Base-by-base conservation (phyloP, 768 basidiomycete genomes). In the Pulveroboletus frians region DNA sequence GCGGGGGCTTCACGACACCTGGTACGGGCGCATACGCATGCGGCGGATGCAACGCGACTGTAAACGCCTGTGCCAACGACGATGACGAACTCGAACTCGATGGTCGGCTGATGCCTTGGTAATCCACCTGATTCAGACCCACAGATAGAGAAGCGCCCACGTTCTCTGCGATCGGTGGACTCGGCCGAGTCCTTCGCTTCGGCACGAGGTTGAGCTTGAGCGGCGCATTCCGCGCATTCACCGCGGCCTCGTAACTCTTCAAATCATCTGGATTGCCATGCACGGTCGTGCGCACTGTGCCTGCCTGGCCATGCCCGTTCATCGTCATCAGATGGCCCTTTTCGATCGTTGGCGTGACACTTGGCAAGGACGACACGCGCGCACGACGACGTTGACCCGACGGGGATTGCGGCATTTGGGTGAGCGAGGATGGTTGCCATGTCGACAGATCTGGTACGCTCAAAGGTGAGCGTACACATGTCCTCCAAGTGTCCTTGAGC, bases 241-340 rank as follows among this genome's bases (percentile, higher is more conserved):
- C 81, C 4, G 88, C 88, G 36, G 84, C 84, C 60, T 88, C 84
- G 50, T 90, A 90, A 49, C 78, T 78, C 50, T 76, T 71, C 52
- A 90, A 54, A 56, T 89, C 87, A 13, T 90, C 87, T 37, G 71
- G 60, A 34, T 71, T 69, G 7, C 62, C 74, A 45, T 78, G 74
- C 37, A 73, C 46, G 26, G 75, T 76, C 46, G 71, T 68, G 17
- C 73, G 68, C 64, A 66, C 62, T 36, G 64, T 1, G 17, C 46
- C 55, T 49, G 48, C 52, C 43, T 59, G 43, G 46, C 60, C 52
- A n/a, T 64, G 32, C 3, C 49, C 65, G 20, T 53, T 57, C 13
- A 21, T 14, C 50, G 54, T 50, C 46, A 55, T 36, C 13, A 62
- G 59, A 30, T 58, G 55, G 0, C 48, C 49, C 27, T 55, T 56